Evolutionary conservation across 2,329 filamentous ascomycete genomes (phyloP), one percentile per base, ranked within the genome.

Genomic region (Trichoderma citrinoviride): DNA sequence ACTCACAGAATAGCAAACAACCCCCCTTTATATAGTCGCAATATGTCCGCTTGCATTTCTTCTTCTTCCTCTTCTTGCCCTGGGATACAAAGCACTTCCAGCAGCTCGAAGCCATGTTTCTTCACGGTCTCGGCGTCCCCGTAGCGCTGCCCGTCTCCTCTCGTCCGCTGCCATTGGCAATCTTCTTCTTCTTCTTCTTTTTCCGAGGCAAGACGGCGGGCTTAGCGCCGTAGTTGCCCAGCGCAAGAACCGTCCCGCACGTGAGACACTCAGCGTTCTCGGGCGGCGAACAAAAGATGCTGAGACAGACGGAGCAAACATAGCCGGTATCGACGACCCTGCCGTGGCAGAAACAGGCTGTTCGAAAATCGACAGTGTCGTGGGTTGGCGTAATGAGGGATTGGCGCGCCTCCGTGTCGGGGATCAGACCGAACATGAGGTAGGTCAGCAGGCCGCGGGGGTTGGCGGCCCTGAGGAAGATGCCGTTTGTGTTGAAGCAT

Each of bases 311-410:
- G 67, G 92, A 96, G 81, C 95, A 99, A 43, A 99, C 94, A 75
- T 92, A 99, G 8, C 93, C 95, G 1, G 93, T 87, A 77, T 97
- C 92, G 49, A 99, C 90, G 21, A 98, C 92, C 41, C 87, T 87
- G 57, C 94, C 85, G 78, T 99, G 95, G 75, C 95, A 99, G 79
- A 99, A 99, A 75, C 95, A 99, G 3, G 95, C 95, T n/a, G 96
- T 94, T 49, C 95, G 87, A 76, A 99, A 99, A 78, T 99, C 96
- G 49, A 99, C 93, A 50, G 90, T 88, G 64, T 93, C 90, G 43
- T 92, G 89, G 7, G 90, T 92, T 0, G 95, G 93, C 5, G 90
- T 81, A 47, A 97, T 84, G 47, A 99, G 80, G 65, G 89, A 85
- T 52, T 83, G 75, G 49, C 83, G 79, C 44, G 82, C 81, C 63